phyloP scores from a whole-genome alignment of 257 asterid species.

The Nicotiana tabacum region DNA sequence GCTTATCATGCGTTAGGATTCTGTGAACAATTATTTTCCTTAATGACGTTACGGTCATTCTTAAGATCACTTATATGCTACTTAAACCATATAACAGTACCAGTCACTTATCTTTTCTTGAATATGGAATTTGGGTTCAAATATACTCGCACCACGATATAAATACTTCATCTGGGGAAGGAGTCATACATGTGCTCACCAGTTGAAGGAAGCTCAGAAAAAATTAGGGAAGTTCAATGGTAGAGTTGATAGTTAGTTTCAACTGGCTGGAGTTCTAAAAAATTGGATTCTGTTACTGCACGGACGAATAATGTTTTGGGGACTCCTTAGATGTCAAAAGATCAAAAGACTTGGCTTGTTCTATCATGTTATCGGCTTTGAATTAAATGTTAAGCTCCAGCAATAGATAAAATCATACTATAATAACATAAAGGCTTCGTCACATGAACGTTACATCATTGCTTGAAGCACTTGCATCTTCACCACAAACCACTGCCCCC shows the following conservation, averaged over 20 bases:
- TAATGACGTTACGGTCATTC: not conserved
- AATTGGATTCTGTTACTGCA: not conserved
- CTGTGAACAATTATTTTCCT: not conserved
- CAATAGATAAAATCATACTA: conserved; percentile 1
- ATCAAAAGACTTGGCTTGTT: not conserved
- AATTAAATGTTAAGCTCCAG: not conserved
- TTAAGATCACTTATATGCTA: not conserved
- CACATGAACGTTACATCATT: not conserved
- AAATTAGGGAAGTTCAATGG: not conserved
- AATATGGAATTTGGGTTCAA: not conserved
- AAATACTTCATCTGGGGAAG: not conserved
- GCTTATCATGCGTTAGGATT: not conserved
- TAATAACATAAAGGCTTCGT: not conserved
- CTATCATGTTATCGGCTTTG: not conserved
- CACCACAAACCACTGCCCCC: not conserved
- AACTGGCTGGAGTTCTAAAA: not conserved
- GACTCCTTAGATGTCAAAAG: not conserved
- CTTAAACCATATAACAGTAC: not conserved
- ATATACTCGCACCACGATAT: not conserved
- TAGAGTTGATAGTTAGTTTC: not conserved
- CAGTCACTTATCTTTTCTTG: not conserved
- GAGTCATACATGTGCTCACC: not conserved
- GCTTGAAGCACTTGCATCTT: not conserved
- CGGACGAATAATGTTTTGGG: no score
- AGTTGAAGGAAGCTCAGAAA: not conserved